Evolutionary conservation across 148 eudicot genomes (phyloP), one percentile per base, ranked within the genome.

Genomic region (Nepenthes gracilis): DNA sequence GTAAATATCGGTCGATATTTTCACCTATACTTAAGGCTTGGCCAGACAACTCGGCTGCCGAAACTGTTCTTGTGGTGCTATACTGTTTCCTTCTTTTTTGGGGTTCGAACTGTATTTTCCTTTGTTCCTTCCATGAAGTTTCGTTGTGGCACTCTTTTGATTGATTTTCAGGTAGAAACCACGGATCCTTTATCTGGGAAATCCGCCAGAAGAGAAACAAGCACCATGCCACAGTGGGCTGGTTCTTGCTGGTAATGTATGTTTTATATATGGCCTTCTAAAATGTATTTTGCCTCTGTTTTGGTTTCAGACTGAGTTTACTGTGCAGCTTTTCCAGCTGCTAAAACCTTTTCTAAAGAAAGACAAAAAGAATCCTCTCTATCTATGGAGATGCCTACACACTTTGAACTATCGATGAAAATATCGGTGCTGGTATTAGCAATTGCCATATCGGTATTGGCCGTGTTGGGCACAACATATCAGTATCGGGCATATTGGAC

Each of bases 221-320:
- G 81, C 79, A 93, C 98, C 67, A 93, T 93, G 98, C 98, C 96
- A 36, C 98, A 93, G 61, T 93, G 98, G 98, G 98, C 98, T 78
- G 98, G 98, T 64, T 93, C 98, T 64, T 93, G 98, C 81, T 93
- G 98, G 98, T 93, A 85, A 70, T 36, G 33, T 55, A 36, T 55
- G 67, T 47, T 12, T 65, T 43, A 1, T 35, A 65, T 36, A 34
- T 13, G 7, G 2, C 1, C 2, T 6, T 54, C 4, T 2, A 54
- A 7, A 5, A 9, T 12, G 5, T 9, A 7, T 8, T 35, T 10
- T 6, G 58, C 35, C 57, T 33, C 13, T 7, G 9, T 43, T 53
- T 35, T 35, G 8, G 11, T 60, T 14, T 32, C 15, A 40, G 45
- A 4, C 8, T 8, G 8, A 33, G 33, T 43, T 53, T 32, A 6